Conservation (phyloP, 202 grass and related monocot species). For the Elaeis oleifera region DNA sequence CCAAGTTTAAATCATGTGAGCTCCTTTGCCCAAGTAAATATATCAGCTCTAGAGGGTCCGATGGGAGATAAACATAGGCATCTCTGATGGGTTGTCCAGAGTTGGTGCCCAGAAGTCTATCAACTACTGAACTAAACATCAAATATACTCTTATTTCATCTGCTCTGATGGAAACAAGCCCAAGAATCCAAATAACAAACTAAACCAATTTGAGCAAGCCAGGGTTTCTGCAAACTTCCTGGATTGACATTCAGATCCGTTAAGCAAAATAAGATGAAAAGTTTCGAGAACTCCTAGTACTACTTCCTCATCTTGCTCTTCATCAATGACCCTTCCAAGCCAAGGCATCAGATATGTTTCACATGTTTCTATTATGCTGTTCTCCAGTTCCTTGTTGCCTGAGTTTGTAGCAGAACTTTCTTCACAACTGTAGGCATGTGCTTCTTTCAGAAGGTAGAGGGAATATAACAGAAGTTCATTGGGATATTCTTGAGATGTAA, state of each 20-base stretch:
- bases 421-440: slow-evolving; percentile 54
- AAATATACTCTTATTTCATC: slow-evolving; percentile 73
- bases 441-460: slow-evolving; percentile 74
- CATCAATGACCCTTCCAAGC: slow-evolving; percentile 50
- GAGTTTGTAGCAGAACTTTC: slow-evolving; percentile 27
- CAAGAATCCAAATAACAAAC: slow-evolving; percentile 77
- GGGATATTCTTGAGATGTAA: slow-evolving; percentile 35
- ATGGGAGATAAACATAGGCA: slow-evolving; percentile 55
- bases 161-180: slow-evolving; percentile 65
- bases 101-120: slow-evolving; percentile 57
- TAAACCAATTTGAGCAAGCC: slow-evolving; percentile 70
- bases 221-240: slow-evolving; percentile 56
- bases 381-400: slow-evolving; percentile 45
- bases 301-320: slow-evolving; percentile 56
- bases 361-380: slow-evolving; percentile 57
- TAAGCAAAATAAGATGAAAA: slow-evolving; percentile 80
- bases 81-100: slow-evolving; percentile 82
- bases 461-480: slow-evolving; percentile 39
- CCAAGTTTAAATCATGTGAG: slow-evolving; percentile 60
- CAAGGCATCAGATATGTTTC: slow-evolving; percentile 59
- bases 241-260: slow-evolving; percentile 34
- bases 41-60: slow-evolving; percentile 70
- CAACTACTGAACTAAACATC: slow-evolving; percentile 53
- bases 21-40: slow-evolving; percentile 69
- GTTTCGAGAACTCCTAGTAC: slow-evolving; percentile 61